Conservation (phyloP, 1,139 yeast genomes). For the Nematodospora anomalae region DNA sequence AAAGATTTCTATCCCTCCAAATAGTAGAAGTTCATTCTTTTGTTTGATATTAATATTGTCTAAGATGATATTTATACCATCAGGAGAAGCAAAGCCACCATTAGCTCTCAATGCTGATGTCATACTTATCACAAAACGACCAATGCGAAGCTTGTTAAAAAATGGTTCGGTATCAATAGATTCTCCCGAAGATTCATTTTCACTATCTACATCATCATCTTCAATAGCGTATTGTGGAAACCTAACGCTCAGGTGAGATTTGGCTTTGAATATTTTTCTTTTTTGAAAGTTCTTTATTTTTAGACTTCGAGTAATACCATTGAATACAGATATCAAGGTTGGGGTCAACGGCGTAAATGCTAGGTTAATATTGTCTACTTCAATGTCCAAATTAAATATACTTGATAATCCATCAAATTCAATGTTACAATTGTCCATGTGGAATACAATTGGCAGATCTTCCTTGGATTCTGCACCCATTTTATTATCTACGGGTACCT, state of each 20-base stretch:
- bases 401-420: conserved; percentile 54
- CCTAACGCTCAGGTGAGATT: conserved; percentile 11
- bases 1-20: conserved; percentile 48
- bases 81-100: conserved; percentile 40
- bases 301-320: conserved; percentile 33
- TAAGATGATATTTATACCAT: conserved; percentile 28
- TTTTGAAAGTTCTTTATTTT: conserved; percentile 34
- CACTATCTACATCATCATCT: conserved; percentile 18
- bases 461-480: conserved; percentile 4
- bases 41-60: conserved; percentile 41
- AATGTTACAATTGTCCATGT: conserved; percentile 37
- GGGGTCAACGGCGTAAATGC: conserved; percentile 43
- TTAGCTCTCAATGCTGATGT: conserved; percentile 41
- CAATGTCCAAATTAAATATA: conserved; percentile 47
- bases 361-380: conserved; percentile 45
- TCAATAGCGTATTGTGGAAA: conserved; percentile 34
- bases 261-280: conserved; percentile 19
- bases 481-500: conserved; percentile 12
- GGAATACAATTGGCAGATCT: conserved; percentile 23
- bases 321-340: conserved; percentile 30
- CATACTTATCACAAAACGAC: conserved; percentile 37
- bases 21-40: conserved; percentile 38
- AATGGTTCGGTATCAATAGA: conserved; percentile 17
- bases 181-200: conserved; percentile 12
- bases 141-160: conserved; percentile 36